phyloP scores from a whole-genome alignment of 2,329 filamentous ascomycete genomes.

The Xylariaceae sp. region DNA sequence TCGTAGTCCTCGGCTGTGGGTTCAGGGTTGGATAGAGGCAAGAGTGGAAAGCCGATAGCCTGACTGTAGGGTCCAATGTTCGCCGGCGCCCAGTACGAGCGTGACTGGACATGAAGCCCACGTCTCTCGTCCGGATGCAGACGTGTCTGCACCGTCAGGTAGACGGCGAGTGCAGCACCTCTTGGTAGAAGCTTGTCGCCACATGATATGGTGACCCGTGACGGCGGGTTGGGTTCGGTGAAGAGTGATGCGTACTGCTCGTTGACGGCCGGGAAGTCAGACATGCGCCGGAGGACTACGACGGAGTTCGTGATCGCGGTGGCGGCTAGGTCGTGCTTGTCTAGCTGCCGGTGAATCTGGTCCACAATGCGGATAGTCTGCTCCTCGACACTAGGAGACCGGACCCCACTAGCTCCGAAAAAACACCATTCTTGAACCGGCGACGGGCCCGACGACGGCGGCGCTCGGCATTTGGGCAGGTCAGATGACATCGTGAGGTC shows the following conservation, averaged over 20 bases:
- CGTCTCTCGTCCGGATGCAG: slow-evolving; percentile 33
- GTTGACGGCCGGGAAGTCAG: slow-evolving; percentile 73
- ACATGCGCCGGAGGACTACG: slow-evolving; percentile 73
- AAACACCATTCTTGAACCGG: slow-evolving; percentile 36
- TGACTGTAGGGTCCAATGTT: slow-evolving; percentile 98
- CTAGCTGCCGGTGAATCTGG: slow-evolving; percentile 40
- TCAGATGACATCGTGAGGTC: slow-evolving; percentile 1
- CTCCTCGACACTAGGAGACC: slow-evolving; percentile 35
- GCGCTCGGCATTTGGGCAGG: slow-evolving; percentile 12
- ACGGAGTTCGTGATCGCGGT: slow-evolving; percentile 49
- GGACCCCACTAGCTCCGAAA: slow-evolving; percentile 28
- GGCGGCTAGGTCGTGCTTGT: slow-evolving; percentile 32
- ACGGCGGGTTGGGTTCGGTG: slow-evolving; percentile 70
- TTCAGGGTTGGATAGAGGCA: slow-evolving; percentile 22
- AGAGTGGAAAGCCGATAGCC: slow-evolving; percentile 56
- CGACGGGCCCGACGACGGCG: slow-evolving; percentile 9
- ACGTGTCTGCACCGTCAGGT: slow-evolving; percentile 39
- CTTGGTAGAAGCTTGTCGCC: slow-evolving; percentile 57
- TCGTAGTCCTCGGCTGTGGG: slow-evolving; percentile 13
- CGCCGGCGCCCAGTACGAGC: slow-evolving; percentile 95
- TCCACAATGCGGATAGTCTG: slow-evolving; percentile 46
- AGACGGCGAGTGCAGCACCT: slow-evolving; percentile 56
- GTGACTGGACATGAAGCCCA: slow-evolving; percentile 81
- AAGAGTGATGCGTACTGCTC: slow-evolving; percentile 71
- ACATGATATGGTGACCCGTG: slow-evolving; percentile 76